Conservation (phyloP, 495 filamentous ascomycete species). For the Staphylotrichum tortipilum region DNA sequence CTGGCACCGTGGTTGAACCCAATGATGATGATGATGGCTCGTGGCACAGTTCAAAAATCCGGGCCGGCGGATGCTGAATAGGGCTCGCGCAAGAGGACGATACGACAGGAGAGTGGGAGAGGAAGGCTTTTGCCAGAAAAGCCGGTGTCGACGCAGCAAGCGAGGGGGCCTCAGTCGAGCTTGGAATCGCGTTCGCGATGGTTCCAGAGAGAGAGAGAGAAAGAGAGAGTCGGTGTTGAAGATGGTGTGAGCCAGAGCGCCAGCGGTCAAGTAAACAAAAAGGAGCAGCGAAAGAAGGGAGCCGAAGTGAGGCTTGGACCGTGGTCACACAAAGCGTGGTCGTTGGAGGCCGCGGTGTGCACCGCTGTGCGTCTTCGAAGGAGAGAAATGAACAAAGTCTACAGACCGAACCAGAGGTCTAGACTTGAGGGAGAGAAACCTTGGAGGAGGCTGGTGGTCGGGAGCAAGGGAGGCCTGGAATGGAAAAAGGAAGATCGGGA, state of each 20-base stretch:
- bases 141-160: background rate
- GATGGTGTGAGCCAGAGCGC: too few relatives aligned
- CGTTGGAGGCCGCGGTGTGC: too few relatives aligned
- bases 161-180: background rate
- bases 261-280: too few relatives aligned
- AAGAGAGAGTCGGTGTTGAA: too few relatives aligned
- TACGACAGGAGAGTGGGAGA: background rate
- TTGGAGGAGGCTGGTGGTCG: background rate
- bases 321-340: too few relatives aligned
- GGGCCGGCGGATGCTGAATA: conserved; percentile 10
- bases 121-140: background rate
- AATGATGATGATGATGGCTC: background rate
- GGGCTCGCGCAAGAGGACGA: background rate
- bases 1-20: conserved; percentile 2
- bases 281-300: too few relatives aligned
- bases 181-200: too few relatives aligned
- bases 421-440: background rate
- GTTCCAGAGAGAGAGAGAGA: too few relatives aligned
- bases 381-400: background rate
- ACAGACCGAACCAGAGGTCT: background rate
- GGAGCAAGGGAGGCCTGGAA: conserved; percentile 1
- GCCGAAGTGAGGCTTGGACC: too few relatives aligned
- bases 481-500: background rate
- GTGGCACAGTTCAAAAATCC: background rate
- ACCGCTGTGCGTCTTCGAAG: too few relatives aligned